A percentile compares a stretch with the other conserved stretches of the same genome.
Conservation (phyloP, 2,329 filamentous ascomycete species). For the Cercospora nicotianae region DNA sequence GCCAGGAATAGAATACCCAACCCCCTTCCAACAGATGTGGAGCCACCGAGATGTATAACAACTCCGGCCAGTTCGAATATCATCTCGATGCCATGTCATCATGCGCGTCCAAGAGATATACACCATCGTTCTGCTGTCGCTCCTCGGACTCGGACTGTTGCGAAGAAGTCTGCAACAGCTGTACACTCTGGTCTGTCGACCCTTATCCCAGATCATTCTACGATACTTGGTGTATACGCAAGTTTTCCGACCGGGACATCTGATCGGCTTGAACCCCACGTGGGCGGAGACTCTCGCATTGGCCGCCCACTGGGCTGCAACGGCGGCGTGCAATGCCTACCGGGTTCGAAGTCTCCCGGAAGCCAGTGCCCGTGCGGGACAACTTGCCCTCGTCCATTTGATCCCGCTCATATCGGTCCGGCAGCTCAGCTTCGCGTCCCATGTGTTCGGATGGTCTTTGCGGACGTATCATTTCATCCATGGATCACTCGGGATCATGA, state of each 20-base stretch:
- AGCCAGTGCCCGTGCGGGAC: neutral
- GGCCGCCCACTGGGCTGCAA: neutral
- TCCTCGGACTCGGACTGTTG: neutral
- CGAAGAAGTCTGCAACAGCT: neutral
- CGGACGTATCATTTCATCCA: neutral
- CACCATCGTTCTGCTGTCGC: neutral
- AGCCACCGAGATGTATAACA: neutral
- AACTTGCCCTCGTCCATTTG: too few relatives aligned
- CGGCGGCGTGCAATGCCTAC: neutral
- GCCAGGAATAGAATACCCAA: neutral
- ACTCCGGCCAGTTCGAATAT: neutral
- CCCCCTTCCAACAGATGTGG: neutral
- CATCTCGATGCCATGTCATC: neutral
- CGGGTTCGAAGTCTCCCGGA: neutral
- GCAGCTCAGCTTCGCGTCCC: constrained; percentile 1
- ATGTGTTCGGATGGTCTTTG: neutral
- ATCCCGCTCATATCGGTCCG: too few relatives aligned
- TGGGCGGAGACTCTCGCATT: neutral
- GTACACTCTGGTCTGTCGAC: neutral
- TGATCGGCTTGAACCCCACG: neutral
- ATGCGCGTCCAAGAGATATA: neutral
- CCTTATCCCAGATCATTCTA: neutral
- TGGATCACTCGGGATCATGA: constrained; percentile 5
- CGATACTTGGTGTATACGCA: neutral
- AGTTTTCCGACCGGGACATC: neutral